Conservation (phyloP, 1,284 basidiomycete genomes). For the Abortiporus biennis region DNA sequence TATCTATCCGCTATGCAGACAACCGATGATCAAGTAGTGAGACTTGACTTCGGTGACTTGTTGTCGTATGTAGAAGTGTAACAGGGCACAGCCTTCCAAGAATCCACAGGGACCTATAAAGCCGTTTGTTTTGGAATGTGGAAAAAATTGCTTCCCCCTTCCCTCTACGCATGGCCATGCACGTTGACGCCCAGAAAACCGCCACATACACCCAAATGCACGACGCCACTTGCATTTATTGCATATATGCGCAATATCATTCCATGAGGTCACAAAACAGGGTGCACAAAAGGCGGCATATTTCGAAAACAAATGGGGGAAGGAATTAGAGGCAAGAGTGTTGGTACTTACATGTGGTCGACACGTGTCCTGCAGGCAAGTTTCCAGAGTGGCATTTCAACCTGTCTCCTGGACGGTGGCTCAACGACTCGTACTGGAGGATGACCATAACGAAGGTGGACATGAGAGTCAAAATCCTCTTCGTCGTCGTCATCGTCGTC, state of each 20-base stretch:
- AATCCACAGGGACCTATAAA: too few species aligned
- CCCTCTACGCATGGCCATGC: background rate
- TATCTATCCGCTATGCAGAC: too few species aligned
- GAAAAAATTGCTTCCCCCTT: too few species aligned
- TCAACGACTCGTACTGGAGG: slow-evolving; percentile 3
- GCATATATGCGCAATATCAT: background rate
- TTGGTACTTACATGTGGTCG: slow-evolving; percentile 10
- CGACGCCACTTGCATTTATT: background rate
- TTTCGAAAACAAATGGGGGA: background rate
- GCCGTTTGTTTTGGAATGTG: too few species aligned
- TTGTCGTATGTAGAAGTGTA: too few species aligned
- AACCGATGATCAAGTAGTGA: too few species aligned
- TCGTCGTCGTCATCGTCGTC: slow-evolving; percentile 1
- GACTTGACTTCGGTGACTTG: too few species aligned
- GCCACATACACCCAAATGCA: background rate
- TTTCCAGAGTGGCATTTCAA: slow-evolving; percentile 11
- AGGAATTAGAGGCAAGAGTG: background rate
- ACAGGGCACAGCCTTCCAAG: too few species aligned
- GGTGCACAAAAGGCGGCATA: background rate
- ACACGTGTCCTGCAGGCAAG: slow-evolving; percentile 11
- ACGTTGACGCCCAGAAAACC: background rate
- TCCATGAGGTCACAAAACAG: background rate
- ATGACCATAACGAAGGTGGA: background rate
- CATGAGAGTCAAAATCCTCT: background rate
- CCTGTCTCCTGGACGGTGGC: background rate